phyloP scores from a whole-genome alignment of 176 grass and related monocot species.

The Avena atlantica region DNA sequence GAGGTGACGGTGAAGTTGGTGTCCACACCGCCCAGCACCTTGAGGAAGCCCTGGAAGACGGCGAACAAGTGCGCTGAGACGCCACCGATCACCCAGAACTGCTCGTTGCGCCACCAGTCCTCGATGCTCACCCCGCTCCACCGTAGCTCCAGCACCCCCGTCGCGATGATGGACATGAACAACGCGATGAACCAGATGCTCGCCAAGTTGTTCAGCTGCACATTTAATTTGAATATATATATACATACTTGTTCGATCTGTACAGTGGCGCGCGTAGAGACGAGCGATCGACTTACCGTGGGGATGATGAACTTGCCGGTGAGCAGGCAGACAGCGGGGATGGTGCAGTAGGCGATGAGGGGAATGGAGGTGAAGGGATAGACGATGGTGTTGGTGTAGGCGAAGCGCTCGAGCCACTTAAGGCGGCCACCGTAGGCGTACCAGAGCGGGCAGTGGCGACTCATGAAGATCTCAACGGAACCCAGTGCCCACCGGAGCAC shows the following conservation, averaged over 20 bases:
- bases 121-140: slow-evolving; percentile 98
- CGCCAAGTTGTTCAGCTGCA: slow-evolving; percentile 82
- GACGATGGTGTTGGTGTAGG: slow-evolving; percentile 98
- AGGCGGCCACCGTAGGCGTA: slow-evolving; percentile 89
- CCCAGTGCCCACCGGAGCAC: slow-evolving; percentile 88
- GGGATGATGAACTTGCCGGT: slow-evolving; percentile 97
- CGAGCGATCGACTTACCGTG: slow-evolving; percentile 46
- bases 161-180: slow-evolving; percentile 91
- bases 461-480: slow-evolving; percentile 93
- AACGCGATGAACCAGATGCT: slow-evolving; percentile 92
- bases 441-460: slow-evolving; percentile 93
- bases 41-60: slow-evolving; percentile 92
- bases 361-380: slow-evolving; percentile 97
- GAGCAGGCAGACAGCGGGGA: slow-evolving; percentile 88
- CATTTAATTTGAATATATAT: neutral
- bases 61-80: slow-evolving; percentile 89
- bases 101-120: slow-evolving; percentile 98
- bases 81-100: slow-evolving; percentile 98
- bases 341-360: slow-evolving; percentile 84
- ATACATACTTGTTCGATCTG: neutral
- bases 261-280: neutral
- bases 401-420: slow-evolving; percentile 94
- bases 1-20: slow-evolving; percentile 98
- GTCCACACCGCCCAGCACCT: slow-evolving; percentile 84
- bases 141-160: slow-evolving; percentile 74